Evolutionary conservation across 208 protist genomes (phyloP).

Genomic region (Wallacemonas sp.): DNA sequence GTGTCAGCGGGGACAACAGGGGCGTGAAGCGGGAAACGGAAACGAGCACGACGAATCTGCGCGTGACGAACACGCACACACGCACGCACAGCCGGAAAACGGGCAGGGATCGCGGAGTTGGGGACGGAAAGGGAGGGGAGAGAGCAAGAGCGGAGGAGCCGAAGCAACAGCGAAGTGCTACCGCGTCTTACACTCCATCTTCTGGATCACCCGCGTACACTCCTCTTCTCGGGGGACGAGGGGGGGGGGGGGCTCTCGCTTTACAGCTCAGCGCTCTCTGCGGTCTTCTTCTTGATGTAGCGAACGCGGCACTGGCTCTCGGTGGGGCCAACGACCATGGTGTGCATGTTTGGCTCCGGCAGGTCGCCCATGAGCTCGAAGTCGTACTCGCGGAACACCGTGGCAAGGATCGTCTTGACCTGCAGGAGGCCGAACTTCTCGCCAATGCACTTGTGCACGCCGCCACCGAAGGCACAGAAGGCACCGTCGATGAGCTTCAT

Average conservation of each 20-base stretch:
- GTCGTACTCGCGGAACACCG: conserved; percentile 87
- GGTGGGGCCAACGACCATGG: conserved; percentile 88
- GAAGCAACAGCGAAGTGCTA: too few relatives aligned
- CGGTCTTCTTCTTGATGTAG: conserved; percentile 71
- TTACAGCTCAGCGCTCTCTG: conserved; percentile 5
- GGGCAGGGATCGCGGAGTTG: not conserved
- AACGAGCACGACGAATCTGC: too few relatives aligned
- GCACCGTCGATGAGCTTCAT: conserved; percentile 74
- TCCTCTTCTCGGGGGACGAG: not conserved
- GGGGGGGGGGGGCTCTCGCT: not conserved
- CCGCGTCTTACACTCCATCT: too few relatives aligned
- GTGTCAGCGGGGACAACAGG: too few relatives aligned
- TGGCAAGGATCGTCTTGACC: conserved; percentile 91
- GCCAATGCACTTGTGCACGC: conserved; percentile 92
- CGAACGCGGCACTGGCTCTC: conserved; percentile 61
- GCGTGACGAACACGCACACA: too few relatives aligned
- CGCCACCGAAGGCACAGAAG: conserved; percentile 88
- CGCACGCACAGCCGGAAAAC: not conserved
- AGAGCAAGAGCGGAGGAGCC: too few relatives aligned
- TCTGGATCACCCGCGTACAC: too few relatives aligned
- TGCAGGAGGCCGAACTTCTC: conserved; percentile 93
- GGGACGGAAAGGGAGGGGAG: not conserved
- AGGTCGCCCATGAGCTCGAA: conserved; percentile 76
- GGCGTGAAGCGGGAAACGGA: too few relatives aligned
- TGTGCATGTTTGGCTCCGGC: conserved; percentile 86